Evolutionary conservation across 176 grass and related monocot species (phyloP).

Genomic region (Aegilops bicornis): DNA sequence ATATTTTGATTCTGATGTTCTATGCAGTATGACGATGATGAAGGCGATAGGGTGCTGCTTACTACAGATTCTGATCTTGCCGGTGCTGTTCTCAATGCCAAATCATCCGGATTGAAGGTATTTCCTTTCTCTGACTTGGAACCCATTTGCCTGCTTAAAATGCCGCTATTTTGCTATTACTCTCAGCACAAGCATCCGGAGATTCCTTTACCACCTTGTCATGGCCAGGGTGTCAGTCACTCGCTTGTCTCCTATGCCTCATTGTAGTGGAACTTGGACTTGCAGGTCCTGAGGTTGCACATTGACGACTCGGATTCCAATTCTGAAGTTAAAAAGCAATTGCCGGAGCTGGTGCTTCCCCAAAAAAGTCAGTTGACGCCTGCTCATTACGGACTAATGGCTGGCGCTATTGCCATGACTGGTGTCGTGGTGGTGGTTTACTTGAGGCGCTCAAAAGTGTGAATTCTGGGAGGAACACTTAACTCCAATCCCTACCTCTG

Average conservation of each 20-base stretch:
- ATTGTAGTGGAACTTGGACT: conserved; percentile 28
- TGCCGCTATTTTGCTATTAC: neutral
- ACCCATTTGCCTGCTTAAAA: neutral
- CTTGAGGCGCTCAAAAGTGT: conserved; percentile 67
- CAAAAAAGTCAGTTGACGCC: conserved; percentile 26
- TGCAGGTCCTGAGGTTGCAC: conserved; percentile 80
- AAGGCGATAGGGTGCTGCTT: conserved; percentile 82
- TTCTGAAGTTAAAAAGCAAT: conserved; percentile 32
- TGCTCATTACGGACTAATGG: conserved; percentile 52
- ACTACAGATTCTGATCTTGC: conserved; percentile 76
- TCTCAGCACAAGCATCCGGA: neutral
- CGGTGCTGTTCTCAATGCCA: conserved; percentile 63
- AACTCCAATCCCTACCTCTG: neutral
- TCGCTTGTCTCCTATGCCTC: conserved; percentile 8
- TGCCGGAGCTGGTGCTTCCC: conserved; percentile 26
- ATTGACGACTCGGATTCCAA: conserved; percentile 51
- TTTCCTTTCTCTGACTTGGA: conserved; percentile 10
- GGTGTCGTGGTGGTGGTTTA: conserved; percentile 56
- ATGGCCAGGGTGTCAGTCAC: neutral
- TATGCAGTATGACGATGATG: conserved; percentile 91
- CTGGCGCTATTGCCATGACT: conserved; percentile 60
- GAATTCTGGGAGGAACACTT: conserved; percentile 10
- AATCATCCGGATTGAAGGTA: conserved; percentile 80
- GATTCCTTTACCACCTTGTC: neutral
- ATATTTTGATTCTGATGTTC: conserved; percentile 23